phyloP scores from a whole-genome alignment of 1,139 yeast species.

The Casaregolazyma lundiana region DNA sequence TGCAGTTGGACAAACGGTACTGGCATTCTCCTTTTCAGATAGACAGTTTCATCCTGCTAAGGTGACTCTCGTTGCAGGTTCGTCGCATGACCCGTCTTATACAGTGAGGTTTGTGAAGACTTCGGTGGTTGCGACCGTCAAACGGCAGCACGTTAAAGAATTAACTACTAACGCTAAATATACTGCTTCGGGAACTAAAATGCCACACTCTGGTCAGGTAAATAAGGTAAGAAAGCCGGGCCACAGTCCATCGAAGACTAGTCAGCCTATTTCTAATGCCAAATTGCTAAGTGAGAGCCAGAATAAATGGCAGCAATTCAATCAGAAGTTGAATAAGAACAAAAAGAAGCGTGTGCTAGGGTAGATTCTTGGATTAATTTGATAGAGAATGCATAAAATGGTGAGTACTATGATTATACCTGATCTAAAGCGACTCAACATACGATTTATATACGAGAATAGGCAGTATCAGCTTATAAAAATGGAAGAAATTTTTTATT shows the following conservation, averaged over 20 bases:
- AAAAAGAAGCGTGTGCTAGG: background rate
- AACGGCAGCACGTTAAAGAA: constrained; percentile 20
- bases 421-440: too few species aligned
- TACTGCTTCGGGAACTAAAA: background rate
- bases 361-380: background rate
- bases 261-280: constrained; percentile 19
- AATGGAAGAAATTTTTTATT: too few species aligned
- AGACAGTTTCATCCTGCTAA: constrained; percentile 28
- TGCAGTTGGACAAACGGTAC: constrained; percentile 6
- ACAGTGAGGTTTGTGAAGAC: constrained; percentile 28
- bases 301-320: constrained; percentile 34
- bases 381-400: background rate
- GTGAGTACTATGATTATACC: too few species aligned
- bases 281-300: constrained; percentile 27
- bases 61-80: constrained; percentile 30
- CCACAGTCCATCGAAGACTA: constrained; percentile 6
- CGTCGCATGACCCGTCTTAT: constrained; percentile 24
- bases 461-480: too few species aligned
- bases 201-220: constrained; percentile 4
- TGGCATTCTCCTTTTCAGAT: constrained; percentile 22
- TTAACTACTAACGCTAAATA: constrained; percentile 8
- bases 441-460: too few species aligned
- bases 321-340: constrained; percentile 25
- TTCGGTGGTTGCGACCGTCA: constrained; percentile 27
- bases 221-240: background rate